Conservation (phyloP, 2,329 filamentous ascomycete genomes). For the Eurotiales sp. region DNA sequence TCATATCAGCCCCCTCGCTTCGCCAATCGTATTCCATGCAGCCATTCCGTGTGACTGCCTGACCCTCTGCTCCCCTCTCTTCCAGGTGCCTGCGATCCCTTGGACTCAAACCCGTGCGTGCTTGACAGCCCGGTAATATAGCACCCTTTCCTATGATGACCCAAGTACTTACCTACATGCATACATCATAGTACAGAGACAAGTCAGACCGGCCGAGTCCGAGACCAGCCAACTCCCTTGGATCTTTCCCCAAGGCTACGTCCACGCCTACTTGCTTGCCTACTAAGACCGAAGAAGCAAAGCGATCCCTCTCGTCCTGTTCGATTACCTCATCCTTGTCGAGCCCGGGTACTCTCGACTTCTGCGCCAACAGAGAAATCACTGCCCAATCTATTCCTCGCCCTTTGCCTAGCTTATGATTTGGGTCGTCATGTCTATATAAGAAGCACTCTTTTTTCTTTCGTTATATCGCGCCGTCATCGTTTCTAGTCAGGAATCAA, state of each 20-base stretch:
- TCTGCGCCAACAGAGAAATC: not conserved
- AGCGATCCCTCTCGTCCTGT: not conserved
- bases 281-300: not conserved
- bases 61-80: not conserved
- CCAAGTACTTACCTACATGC: not conserved
- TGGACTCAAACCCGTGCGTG: not conserved
- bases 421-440: conserved; percentile 8
- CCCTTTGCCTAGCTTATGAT: not conserved
- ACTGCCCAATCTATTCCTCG: not conserved
- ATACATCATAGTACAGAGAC: not conserved
- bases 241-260: no score
- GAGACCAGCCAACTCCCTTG: not conserved
- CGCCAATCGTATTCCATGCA: not conserved
- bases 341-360: no score
- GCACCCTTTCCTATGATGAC: not conserved
- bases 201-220: not conserved
- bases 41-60: not conserved
- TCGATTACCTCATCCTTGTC: no score
- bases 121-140: no score
- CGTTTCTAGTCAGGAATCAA: no score
- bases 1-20: not conserved
- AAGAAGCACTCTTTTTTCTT: conserved; percentile 3
- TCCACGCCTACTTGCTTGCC: not conserved
- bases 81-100: not conserved
- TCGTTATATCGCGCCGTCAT: not conserved